Evolutionary conservation across 1,139 yeast species (phyloP).

Genomic region (Candida glucosophila): DNA sequence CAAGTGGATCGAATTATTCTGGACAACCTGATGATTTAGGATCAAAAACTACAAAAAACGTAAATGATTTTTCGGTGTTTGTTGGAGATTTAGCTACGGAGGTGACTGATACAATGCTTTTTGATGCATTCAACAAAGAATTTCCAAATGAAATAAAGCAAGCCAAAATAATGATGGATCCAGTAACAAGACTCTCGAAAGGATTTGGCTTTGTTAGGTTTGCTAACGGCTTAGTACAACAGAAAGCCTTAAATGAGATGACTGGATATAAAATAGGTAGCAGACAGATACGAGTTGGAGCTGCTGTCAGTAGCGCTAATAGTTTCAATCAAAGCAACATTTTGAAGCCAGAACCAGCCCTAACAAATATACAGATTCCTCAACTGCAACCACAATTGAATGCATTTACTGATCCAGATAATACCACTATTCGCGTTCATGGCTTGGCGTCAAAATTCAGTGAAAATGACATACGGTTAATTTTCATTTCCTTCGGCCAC

Average conservation of each 20-base stretch:
- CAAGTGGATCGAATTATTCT: conserved; percentile 40
- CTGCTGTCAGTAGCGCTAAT: conserved; percentile 19
- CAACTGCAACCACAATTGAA: conserved; percentile 29
- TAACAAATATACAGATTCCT: conserved; percentile 10
- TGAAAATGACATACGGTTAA: conserved; percentile 18
- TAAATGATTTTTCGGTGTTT: conserved; percentile 47
- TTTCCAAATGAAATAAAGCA: conserved; percentile 69
- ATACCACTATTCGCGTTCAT: conserved; percentile 20
- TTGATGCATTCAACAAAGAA: conserved; percentile 59
- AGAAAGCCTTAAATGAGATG: conserved; percentile 72
- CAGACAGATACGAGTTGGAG: conserved; percentile 61
- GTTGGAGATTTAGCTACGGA: conserved; percentile 81
- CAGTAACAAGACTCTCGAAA: conserved; percentile 63
- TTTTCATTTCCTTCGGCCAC: conserved; percentile 30
- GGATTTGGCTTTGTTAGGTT: conserved; percentile 94
- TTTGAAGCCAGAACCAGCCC: conserved; percentile 4
- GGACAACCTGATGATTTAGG: conserved; percentile 1
- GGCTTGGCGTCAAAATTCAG: conserved; percentile 24
- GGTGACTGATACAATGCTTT: conserved; percentile 63
- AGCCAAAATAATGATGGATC: conserved; percentile 82
- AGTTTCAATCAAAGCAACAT: conserved; percentile 9
- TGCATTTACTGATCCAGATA: conserved; percentile 27
- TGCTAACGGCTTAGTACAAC: conserved; percentile 60
- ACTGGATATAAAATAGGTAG: conserved; percentile 71
- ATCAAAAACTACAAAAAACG: conserved; percentile 4